These are phyloP conservation scores for Fermentozyma sake DNA, from an alignment of 1,139 yeast genomes.

Conservation along the genomic window DNA sequence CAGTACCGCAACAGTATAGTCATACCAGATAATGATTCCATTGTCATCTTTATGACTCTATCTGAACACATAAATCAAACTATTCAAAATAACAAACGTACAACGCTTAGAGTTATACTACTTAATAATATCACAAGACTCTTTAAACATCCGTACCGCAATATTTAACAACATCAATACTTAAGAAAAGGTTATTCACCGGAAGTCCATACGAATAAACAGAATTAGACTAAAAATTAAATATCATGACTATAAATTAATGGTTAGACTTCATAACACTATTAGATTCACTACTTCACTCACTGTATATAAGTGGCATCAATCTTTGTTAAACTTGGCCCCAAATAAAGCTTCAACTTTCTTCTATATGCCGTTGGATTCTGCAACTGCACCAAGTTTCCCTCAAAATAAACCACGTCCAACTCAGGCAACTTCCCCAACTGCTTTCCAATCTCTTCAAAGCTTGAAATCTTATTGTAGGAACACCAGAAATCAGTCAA, in stretches of 20 bases:
- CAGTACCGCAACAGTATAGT: too few species aligned
- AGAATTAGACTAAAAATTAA: too few species aligned
- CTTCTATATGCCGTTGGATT: constrained; percentile 82
- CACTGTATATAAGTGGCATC: constrained; percentile 85
- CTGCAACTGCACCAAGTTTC: constrained; percentile 78
- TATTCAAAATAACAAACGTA: too few species aligned
- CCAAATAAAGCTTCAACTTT: constrained; percentile 69
- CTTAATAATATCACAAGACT: too few species aligned
- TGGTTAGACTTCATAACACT: too few species aligned
- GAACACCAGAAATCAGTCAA: constrained; percentile 96
- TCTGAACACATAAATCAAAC: too few species aligned
- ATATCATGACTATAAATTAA: too few species aligned
- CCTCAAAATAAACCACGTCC: constrained; percentile 91
- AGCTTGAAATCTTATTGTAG: constrained; percentile 62
- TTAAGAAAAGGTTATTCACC: neutral
- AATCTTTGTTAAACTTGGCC: constrained; percentile 74
- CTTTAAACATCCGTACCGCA: constrained; percentile 4
- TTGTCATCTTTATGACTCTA: too few species aligned
- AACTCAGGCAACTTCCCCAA: constrained; percentile 59
- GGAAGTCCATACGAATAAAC: too few species aligned
- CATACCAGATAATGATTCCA: too few species aligned
- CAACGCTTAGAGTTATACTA: too few species aligned
- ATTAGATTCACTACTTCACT: too few species aligned
- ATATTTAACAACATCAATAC: neutral
- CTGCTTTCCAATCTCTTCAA: constrained; percentile 64